Evolutionary conservation across 805 yeast genomes (phyloP).

Genomic region (Torulaspora microellipsoides): DNA sequence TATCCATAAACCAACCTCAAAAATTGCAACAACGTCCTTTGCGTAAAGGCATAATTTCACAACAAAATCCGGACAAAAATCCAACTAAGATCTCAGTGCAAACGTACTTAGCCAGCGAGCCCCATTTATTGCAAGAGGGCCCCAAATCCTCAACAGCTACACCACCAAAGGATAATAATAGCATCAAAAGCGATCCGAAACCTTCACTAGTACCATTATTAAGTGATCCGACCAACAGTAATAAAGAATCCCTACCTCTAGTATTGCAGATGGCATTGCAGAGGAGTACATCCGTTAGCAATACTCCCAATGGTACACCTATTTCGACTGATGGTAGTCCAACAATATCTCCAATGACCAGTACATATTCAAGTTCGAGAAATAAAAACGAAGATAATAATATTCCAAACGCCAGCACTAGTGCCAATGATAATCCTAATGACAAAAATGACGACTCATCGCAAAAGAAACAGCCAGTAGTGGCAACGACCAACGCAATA

Average conservation of each 20-base stretch:
- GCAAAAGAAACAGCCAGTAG: slow-evolving; percentile 17
- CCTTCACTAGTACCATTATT: slow-evolving; percentile 31
- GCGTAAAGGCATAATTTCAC: slow-evolving; percentile 1
- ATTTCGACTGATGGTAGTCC: slow-evolving; percentile 11
- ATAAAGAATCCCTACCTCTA: slow-evolving; percentile 38
- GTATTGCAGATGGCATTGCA: slow-evolving; percentile 41
- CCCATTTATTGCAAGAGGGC: slow-evolving; percentile 37
- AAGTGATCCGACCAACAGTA: slow-evolving; percentile 40
- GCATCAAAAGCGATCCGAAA: slow-evolving; percentile 6
- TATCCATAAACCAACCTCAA: slow-evolving; percentile 7
- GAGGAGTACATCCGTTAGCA: slow-evolving; percentile 26
- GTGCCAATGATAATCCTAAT: neutral
- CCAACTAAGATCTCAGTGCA: slow-evolving; percentile 34
- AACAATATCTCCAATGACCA: slow-evolving; percentile 8
- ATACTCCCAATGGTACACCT: slow-evolving; percentile 13
- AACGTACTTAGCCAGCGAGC: slow-evolving; percentile 44
- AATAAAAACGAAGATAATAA: neutral
- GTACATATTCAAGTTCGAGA: slow-evolving; percentile 1
- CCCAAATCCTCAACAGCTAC: slow-evolving; percentile 25
- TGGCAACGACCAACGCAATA: slow-evolving; percentile 30
- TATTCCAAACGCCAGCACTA: neutral
- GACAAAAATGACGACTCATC: neutral
- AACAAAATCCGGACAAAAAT: slow-evolving; percentile 4
- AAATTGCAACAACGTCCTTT: slow-evolving; percentile 10
- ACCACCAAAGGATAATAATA: slow-evolving; percentile 2